Conservation (phyloP, 441 rosid species). For the Eutrema salsugineum region DNA sequence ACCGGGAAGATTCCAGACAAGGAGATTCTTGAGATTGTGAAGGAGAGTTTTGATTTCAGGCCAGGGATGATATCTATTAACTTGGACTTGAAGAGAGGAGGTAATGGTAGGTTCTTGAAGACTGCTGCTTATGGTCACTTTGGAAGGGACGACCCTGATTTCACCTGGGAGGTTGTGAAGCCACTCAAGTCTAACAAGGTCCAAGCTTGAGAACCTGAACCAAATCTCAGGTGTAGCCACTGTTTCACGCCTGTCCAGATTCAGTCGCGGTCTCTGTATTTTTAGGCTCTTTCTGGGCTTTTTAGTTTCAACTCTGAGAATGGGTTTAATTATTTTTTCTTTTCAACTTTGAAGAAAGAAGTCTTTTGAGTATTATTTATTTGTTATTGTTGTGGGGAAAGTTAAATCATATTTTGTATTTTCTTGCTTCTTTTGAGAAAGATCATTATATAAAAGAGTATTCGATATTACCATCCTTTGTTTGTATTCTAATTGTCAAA, state of each 20-base stretch:
- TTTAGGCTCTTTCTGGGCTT: neutral
- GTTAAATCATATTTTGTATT: conserved; percentile 20
- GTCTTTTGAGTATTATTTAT: neutral
- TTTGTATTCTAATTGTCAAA: conserved; percentile 9
- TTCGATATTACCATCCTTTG: neutral
- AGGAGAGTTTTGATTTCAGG: conserved; percentile 45
- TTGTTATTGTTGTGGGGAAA: conserved; percentile 11
- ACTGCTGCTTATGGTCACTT: conserved; percentile 53
- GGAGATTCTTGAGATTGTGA: conserved; percentile 46
- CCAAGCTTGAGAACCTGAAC: conserved; percentile 29
- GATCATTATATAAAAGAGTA: neutral
- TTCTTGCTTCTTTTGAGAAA: conserved; percentile 12
- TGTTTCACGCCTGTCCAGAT: neutral
- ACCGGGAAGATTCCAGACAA: conserved; percentile 49
- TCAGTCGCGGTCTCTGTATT: neutral
- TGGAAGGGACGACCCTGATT: conserved; percentile 47
- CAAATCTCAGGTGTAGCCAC: neutral
- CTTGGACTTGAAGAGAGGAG: conserved; percentile 51
- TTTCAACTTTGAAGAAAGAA: neutral
- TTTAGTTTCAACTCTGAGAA: neutral
- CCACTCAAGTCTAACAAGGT: conserved; percentile 42
- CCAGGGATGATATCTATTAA: conserved; percentile 51
- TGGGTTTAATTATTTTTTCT: conserved; percentile 9
- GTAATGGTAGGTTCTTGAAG: conserved; percentile 48
- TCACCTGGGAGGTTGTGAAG: conserved; percentile 55